A percentile compares a stretch with the other conserved stretches of the same genome.
Evolutionary conservation across 2,329 filamentous ascomycete genomes (phyloP).

Genomic region (Myriosclerotinia duriaeana): DNA sequence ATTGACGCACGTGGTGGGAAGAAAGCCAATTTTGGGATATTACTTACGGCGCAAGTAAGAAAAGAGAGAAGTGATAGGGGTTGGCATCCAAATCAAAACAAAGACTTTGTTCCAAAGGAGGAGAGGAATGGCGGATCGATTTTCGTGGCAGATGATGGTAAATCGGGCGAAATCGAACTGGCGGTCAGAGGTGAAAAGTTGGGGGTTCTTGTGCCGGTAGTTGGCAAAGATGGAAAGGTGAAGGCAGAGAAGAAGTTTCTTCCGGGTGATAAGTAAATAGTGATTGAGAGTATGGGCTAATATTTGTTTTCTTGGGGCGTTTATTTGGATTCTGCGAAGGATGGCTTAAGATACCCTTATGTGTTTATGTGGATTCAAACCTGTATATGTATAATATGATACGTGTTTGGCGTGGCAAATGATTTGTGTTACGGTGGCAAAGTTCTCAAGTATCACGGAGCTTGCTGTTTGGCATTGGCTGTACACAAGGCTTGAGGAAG

Average conservation of each 20-base stretch:
- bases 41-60: constrained; percentile 28
- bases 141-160: neutral
- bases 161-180: neutral
- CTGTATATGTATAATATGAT: neutral
- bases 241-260: neutral
- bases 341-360: constrained; percentile 8
- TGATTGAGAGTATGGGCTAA: neutral
- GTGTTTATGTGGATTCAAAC: neutral
- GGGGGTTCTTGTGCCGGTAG: neutral
- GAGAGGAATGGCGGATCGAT: constrained; percentile 9
- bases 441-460: neutral
- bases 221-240: neutral
- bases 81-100: constrained; percentile 33
- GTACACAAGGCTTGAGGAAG: neutral
- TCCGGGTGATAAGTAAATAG: neutral
- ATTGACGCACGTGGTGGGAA: constrained; percentile 50
- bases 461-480: neutral
- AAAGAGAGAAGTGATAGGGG: constrained; percentile 29
- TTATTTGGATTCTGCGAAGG: neutral
- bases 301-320: neutral
- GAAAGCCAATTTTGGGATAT: constrained; percentile 51
- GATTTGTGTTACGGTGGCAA: neutral
- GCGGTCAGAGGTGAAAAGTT: neutral
- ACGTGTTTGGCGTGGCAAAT: neutral
- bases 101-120: constrained; percentile 15